These are phyloP conservation scores for Chlorella sorokiniana DNA, from an alignment of 139 green algal species.

Conservation along the genomic window DNA sequence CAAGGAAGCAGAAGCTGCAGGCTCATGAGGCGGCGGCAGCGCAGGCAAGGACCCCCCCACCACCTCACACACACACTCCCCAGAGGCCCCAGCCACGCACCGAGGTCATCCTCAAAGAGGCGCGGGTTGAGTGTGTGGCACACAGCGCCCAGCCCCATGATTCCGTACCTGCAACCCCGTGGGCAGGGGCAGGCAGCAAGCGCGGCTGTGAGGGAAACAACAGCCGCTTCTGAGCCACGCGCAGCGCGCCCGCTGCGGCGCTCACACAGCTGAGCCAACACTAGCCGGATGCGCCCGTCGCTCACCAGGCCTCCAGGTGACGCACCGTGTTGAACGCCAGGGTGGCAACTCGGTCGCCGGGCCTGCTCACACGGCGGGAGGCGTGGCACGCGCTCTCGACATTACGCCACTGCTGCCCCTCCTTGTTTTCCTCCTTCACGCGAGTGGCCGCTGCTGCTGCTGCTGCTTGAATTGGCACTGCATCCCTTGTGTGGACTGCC, in stretches of 20 bases:
- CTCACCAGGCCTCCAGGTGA: constrained; percentile 74
- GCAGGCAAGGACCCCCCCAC: too few species aligned
- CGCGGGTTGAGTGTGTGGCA: constrained; percentile 77
- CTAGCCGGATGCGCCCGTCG: too few species aligned
- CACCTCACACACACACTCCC: too few species aligned
- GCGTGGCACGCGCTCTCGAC: not conserved
- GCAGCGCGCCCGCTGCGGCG: too few species aligned
- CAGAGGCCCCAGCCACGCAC: too few species aligned
- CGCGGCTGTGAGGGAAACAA: not conserved
- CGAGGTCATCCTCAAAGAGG: constrained; percentile 63
- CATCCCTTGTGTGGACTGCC: not conserved
- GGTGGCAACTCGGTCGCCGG: constrained; percentile 70
- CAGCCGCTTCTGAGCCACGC: not conserved
- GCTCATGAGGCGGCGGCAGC: too few species aligned
- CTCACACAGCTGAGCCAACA: too few species aligned
- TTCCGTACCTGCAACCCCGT: constrained; percentile 60
- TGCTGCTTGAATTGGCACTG: too few species aligned
- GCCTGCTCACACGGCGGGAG: not conserved
- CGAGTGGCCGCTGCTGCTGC: too few species aligned
- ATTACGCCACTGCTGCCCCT: not conserved
- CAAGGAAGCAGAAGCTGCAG: too few species aligned
- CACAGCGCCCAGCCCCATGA: constrained; percentile 68
- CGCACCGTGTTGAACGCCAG: constrained; percentile 80
- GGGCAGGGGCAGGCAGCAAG: not conserved
- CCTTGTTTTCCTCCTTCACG: not conserved